A percentile compares a stretch with the other conserved stretches of the same genome.
Conservation (phyloP, 1,139 yeast genomes). For the Pichia sorboxylosa region DNA sequence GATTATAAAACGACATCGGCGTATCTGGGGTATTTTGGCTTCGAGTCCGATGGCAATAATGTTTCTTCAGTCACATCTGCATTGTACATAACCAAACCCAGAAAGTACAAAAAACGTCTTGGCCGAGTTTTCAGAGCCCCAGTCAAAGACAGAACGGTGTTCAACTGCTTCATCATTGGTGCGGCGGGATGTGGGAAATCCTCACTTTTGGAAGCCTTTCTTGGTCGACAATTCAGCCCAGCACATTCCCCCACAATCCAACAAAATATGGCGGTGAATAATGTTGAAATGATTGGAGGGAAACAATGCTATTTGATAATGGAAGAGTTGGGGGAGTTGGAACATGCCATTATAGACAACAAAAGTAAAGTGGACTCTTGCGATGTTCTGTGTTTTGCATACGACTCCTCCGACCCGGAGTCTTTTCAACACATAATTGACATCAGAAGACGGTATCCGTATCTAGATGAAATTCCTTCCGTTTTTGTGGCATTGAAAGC, state of each 20-base stretch:
- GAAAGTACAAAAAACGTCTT: constrained; percentile 52
- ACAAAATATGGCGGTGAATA: constrained; percentile 76
- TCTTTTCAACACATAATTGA: constrained; percentile 77
- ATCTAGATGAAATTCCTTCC: constrained; percentile 62
- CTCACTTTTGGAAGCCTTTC: constrained; percentile 67
- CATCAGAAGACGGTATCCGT: constrained; percentile 45
- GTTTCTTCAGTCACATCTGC: constrained; percentile 33
- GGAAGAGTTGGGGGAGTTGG: constrained; percentile 83
- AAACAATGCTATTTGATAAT: constrained; percentile 85
- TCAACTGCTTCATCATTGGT: constrained; percentile 81
- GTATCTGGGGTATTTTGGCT: constrained; percentile 82
- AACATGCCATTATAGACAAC: constrained; percentile 70
- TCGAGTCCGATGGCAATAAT: constrained; percentile 32
- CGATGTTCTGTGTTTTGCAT: constrained; percentile 80
- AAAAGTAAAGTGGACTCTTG: constrained; percentile 65
- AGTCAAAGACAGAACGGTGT: constrained; percentile 76
- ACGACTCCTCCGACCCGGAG: constrained; percentile 93
- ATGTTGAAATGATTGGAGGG: constrained; percentile 91
- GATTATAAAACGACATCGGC: constrained; percentile 78
- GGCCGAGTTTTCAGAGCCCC: constrained; percentile 57
- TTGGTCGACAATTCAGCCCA: constrained; percentile 63
- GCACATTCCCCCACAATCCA: constrained; percentile 71
- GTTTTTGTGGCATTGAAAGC: constrained; percentile 90
- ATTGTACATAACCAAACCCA: constrained; percentile 67
- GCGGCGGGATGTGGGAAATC: constrained; percentile 81